These are phyloP conservation scores for Mycena rosella DNA, from an alignment of 768 basidiomycete species.

Conservation along the genomic window DNA sequence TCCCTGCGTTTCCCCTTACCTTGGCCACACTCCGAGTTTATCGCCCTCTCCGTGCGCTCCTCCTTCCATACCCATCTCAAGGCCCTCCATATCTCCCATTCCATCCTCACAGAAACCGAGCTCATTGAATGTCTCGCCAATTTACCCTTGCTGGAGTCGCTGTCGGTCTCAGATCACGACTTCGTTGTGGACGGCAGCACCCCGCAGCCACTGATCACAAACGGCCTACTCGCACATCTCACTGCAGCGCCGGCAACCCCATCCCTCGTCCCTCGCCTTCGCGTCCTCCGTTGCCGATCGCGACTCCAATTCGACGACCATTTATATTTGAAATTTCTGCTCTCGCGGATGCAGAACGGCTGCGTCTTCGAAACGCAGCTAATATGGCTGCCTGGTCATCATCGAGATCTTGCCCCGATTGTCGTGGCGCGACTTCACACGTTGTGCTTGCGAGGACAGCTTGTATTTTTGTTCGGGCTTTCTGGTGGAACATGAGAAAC, in stretches of 20 bases:
- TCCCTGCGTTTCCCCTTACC: too few species aligned
- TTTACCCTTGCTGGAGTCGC: too few species aligned
- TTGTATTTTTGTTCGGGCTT: background rate
- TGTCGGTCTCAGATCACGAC: constrained; percentile 1
- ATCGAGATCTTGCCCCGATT: background rate
- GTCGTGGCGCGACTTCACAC: background rate
- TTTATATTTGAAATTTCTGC: background rate
- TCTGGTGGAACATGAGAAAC: too few species aligned
- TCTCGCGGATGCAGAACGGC: background rate
- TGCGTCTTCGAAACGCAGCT: background rate
- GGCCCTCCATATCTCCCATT: too few species aligned
- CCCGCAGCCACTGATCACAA: background rate
- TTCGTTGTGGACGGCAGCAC: background rate
- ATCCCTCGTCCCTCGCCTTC: background rate
- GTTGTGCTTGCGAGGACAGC: background rate
- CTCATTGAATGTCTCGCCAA: too few species aligned
- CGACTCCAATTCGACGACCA: background rate
- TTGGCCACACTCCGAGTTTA: too few species aligned
- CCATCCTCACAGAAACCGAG: too few species aligned
- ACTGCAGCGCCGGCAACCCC: background rate
- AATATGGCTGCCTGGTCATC: background rate
- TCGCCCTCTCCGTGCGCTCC: too few species aligned
- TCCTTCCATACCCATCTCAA: too few species aligned
- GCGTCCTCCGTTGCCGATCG: background rate
- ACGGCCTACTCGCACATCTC: background rate